These are phyloP conservation scores for Auriscalpium microsporum DNA, from an alignment of 768 basidiomycete species.

Conservation along the genomic window DNA sequence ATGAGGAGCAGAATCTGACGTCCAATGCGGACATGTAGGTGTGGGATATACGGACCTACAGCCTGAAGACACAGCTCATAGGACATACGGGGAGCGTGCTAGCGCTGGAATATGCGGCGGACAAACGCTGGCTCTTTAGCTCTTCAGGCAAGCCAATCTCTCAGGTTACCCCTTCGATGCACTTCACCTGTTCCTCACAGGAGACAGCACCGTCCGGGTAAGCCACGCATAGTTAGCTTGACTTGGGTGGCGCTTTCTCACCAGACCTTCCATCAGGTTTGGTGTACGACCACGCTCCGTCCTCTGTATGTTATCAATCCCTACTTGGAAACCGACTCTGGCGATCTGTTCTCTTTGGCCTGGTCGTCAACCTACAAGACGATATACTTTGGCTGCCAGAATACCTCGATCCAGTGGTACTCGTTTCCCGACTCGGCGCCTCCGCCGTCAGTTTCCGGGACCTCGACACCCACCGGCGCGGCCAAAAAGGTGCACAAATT, in stretches of 20 bases:
- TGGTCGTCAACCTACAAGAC: constrained; percentile 66
- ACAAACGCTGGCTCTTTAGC: constrained; percentile 82
- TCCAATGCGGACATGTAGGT: constrained; percentile 44
- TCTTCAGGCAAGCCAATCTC: constrained; percentile 58
- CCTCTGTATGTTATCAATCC: constrained; percentile 70
- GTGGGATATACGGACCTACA: constrained; percentile 71
- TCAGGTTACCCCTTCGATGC: neutral
- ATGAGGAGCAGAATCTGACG: neutral
- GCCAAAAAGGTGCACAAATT: constrained; percentile 66
- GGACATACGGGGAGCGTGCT: constrained; percentile 85
- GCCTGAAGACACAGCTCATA: constrained; percentile 55
- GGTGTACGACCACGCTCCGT: constrained; percentile 63
- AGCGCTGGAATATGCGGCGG: constrained; percentile 64
- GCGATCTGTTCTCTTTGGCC: constrained; percentile 79
- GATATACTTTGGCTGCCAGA: constrained; percentile 84
- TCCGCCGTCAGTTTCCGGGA: constrained; percentile 9
- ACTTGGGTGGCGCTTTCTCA: neutral
- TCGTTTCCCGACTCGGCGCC: constrained; percentile 33
- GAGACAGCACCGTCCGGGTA: constrained; percentile 83
- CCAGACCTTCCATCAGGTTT: constrained; percentile 46
- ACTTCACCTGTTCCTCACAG: constrained; percentile 28
- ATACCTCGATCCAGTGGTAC: constrained; percentile 89
- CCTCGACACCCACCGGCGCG: constrained; percentile 19
- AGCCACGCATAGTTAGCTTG: constrained; percentile 17
- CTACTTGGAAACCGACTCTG: constrained; percentile 70